phyloP scores from a whole-genome alignment of 805 yeast genomes.

The Monosporozyma unispora region DNA sequence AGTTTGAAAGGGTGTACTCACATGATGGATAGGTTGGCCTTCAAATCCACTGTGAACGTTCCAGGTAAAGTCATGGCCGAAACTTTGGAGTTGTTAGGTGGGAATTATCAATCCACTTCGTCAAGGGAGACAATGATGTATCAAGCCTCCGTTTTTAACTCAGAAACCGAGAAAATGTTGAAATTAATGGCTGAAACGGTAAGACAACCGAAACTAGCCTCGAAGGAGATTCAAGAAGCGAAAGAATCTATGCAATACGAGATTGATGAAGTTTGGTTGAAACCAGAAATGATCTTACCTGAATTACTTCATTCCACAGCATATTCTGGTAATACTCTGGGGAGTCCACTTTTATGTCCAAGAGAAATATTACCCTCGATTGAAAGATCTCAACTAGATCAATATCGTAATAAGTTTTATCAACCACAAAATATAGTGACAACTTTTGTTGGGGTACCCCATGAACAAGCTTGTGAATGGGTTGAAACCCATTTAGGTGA shows the following conservation, averaged over 20 bases:
- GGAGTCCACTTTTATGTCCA: constrained; percentile 80
- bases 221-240: constrained; percentile 66
- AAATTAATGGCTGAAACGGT: constrained; percentile 71
- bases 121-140: constrained; percentile 87
- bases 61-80: constrained; percentile 65
- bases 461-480: constrained; percentile 55
- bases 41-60: constrained; percentile 53
- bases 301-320: constrained; percentile 87
- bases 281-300: constrained; percentile 79
- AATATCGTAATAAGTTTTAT: constrained; percentile 58
- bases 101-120: constrained; percentile 87
- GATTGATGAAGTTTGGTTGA: constrained; percentile 69
- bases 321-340: constrained; percentile 61
- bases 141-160: constrained; percentile 89
- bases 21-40: constrained; percentile 77
- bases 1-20: constrained; percentile 68
- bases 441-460: constrained; percentile 79
- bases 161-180: constrained; percentile 73
- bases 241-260: constrained; percentile 70
- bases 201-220: constrained; percentile 55
- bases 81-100: constrained; percentile 72
- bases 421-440: constrained; percentile 76
- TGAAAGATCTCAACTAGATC: constrained; percentile 41
- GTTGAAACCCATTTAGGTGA: constrained; percentile 58
- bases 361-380: constrained; percentile 52